These are phyloP conservation scores for Rhexocercosporidium sp. DNA, from an alignment of 2,329 filamentous ascomycete genomes.

Conservation along the genomic window DNA sequence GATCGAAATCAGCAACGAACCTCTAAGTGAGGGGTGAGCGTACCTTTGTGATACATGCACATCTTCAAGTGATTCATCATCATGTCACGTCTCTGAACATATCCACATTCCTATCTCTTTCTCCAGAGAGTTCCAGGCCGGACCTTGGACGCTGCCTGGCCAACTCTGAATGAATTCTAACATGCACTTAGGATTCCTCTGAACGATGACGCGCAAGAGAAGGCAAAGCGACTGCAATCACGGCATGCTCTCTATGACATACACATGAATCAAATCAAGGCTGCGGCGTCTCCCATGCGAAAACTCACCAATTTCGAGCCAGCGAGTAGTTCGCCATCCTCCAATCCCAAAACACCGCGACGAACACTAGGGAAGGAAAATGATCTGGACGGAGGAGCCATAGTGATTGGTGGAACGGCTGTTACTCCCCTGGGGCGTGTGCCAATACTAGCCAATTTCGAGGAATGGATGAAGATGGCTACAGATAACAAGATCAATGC, in stretches of 20 bases:
- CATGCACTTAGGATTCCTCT: constrained; percentile 76
- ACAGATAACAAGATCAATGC: constrained; percentile 99
- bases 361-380: constrained; percentile 47
- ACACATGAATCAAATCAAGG: constrained; percentile 90
- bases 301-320: constrained; percentile 65
- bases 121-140: too few species aligned
- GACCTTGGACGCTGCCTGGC: too few species aligned
- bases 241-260: constrained; percentile 87
- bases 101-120: too few species aligned
- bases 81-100: too few species aligned
- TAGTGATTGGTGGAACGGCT: constrained; percentile 67
- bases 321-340: constrained; percentile 60
- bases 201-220: constrained; percentile 94
- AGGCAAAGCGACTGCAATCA: constrained; percentile 84
- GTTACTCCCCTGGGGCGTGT: too few species aligned
- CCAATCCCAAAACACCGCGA: constrained; percentile 61
- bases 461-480: too few species aligned
- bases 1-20: background rate
- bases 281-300: constrained; percentile 75
- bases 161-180: too few species aligned
- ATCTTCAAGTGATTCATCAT: too few species aligned
- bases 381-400: constrained; percentile 60
- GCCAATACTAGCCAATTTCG: too few species aligned
- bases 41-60: background rate
- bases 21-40: background rate